Base-by-base conservation (phyloP, 306 rosid genomes). In the Gillenia trifoliata region DNA sequence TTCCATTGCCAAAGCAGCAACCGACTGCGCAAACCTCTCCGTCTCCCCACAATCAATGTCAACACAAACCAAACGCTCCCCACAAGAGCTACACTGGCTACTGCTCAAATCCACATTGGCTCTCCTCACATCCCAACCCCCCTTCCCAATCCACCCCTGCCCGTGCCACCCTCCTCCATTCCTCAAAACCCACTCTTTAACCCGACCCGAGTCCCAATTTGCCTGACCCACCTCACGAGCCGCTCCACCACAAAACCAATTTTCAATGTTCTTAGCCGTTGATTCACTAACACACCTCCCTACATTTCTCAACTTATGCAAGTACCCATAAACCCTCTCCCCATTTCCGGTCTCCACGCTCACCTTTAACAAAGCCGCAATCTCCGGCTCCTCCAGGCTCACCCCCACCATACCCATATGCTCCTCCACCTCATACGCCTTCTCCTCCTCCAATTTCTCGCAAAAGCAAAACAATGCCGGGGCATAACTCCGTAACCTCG, bases 111-210 rank as follows among this genome's bases (percentile, higher is more conserved):
- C 83, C 84, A 88, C 80, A 66, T 68, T 75, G 3, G 78, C 55
- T 75, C 85, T 85, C 34, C 54, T 31, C 69, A 91, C 88, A 67
- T 19, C 49, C 98, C 98, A 94, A 60, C 81, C 82, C 52, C 98
- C 98, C 67, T 80, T 84, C 66, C 98, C 97, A 71, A 89, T 78
- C 98, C 97, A 93, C 22, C 98, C 97, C 68, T 49, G 82, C 62
- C 96, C 97, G 65, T 91, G 98, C 98, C 98, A 91, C 63, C 98
- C 98, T 74, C 98, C 97, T 20, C 96, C 97, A 43, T 87, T 88
- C 43, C 88, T 68, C 79, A 64, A 81, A 78, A 91, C 77, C 30
- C 50, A 85, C 20, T 86, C 92, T 56, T 72, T 82, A 10, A 89
- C 81, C 31, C 59, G 40, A 65, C 25, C 82, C 11, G 6, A 41